Evolutionary conservation across 2,329 filamentous ascomycete species (phyloP).

Genomic region (Scopulariopsis brevicaulis): DNA sequence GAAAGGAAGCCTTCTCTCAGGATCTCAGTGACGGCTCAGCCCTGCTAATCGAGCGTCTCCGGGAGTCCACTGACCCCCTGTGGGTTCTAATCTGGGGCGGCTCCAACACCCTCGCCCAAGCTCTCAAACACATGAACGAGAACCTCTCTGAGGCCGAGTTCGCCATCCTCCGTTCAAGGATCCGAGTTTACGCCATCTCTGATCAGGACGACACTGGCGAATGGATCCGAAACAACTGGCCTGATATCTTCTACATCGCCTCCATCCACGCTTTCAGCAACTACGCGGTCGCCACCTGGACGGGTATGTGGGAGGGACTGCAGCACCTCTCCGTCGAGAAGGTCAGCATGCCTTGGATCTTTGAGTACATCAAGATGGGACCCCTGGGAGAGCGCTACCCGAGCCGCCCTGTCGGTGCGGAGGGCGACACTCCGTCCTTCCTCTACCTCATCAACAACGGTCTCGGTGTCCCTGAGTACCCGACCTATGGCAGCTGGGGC

Average conservation of each 20-base stretch:
- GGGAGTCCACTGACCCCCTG: conserved; percentile 22
- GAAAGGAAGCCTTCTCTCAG: conserved; percentile 18
- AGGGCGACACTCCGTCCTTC: conserved; percentile 40
- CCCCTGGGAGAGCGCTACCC: conserved; percentile 31
- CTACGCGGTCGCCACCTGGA: conserved; percentile 43
- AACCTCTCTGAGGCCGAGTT: conserved; percentile 15
- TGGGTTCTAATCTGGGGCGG: conserved; percentile 44
- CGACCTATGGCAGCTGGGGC: conserved; percentile 36
- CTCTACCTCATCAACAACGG: conserved; percentile 37
- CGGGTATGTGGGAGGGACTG: conserved; percentile 37
- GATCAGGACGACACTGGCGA: conserved; percentile 46
- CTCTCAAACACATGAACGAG: conserved; percentile 24
- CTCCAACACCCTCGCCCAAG: conserved; percentile 38
- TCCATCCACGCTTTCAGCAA: conserved; percentile 44
- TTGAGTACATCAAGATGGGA: conserved; percentile 37
- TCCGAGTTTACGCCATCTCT: conserved; percentile 43
- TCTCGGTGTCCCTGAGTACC: conserved; percentile 30
- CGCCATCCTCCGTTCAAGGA: conserved; percentile 22
- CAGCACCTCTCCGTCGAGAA: conserved; percentile 13
- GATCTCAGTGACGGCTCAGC: conserved; percentile 25
- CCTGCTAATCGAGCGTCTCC: conserved; percentile 23
- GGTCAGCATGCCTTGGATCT: conserved; percentile 37
- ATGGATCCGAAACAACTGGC: conserved; percentile 42
- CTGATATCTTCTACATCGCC: conserved; percentile 42
- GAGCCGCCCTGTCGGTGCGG: conserved; percentile 35